These are phyloP conservation scores for Blastomyces gilchristii DNA, from an alignment of 2,329 filamentous ascomycete genomes.

Conservation along the genomic window DNA sequence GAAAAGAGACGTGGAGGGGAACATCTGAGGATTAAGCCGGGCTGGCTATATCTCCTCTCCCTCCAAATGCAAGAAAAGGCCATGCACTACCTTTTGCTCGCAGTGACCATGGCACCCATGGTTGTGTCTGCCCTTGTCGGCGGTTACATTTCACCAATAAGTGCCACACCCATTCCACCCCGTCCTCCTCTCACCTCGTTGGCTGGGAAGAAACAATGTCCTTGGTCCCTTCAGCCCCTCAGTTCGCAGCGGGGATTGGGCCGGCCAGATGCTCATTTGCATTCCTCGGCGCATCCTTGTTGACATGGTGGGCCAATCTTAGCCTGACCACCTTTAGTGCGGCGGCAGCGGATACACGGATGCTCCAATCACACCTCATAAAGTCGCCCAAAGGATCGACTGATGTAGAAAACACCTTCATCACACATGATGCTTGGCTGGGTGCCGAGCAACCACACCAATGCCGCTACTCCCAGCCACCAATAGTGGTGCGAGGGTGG, in stretches of 20 bases:
- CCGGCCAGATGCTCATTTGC: background rate
- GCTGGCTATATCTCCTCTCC: background rate
- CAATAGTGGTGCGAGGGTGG: background rate
- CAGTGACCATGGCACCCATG: background rate
- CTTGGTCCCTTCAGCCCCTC: background rate
- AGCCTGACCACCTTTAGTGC: background rate
- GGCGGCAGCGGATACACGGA: background rate
- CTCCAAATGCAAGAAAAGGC: background rate
- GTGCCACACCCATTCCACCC: background rate
- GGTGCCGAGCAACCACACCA: background rate
- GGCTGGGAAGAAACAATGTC: background rate
- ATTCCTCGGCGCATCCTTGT: background rate
- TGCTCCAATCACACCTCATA: background rate
- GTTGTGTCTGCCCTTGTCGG: constrained; percentile 2
- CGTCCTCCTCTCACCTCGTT: background rate
- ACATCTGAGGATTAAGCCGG: background rate
- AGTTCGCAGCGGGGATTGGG: background rate
- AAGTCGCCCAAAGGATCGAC: background rate
- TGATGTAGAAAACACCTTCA: background rate
- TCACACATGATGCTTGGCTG: background rate
- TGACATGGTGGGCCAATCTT: background rate
- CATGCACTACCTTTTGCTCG: background rate
- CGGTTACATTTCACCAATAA: constrained; percentile 3
- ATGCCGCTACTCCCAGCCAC: background rate
- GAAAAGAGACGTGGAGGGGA: background rate